Evolutionary conservation across 495 filamentous ascomycete species (phyloP).

Genomic region (Neurospora sp.): DNA sequence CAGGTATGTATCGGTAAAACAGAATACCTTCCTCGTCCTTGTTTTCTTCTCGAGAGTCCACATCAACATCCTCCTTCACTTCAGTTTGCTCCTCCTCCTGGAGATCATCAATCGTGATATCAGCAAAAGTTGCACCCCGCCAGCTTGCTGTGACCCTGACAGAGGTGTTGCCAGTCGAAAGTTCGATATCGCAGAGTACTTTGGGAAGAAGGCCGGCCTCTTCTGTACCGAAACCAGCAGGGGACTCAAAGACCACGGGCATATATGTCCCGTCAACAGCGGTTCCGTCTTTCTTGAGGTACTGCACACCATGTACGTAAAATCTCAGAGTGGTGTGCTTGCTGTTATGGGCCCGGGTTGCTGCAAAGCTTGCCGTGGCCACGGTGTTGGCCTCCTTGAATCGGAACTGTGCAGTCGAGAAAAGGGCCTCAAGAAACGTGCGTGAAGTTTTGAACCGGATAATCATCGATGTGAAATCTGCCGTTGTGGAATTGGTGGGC

Average conservation of each 20-base stretch:
- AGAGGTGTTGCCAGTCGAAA: constrained; percentile 27
- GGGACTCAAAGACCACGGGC: constrained; percentile 43
- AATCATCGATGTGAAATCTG: constrained; percentile 39
- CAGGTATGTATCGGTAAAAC: constrained; percentile 38
- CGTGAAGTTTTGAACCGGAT: constrained; percentile 49
- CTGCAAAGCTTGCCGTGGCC: constrained; percentile 39
- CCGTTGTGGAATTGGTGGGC: constrained; percentile 5
- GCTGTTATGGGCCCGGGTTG: constrained; percentile 39
- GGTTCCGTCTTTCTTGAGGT: constrained; percentile 38
- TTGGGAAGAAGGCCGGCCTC: constrained; percentile 48
- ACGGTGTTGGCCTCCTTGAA: constrained; percentile 41
- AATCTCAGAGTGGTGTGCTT: constrained; percentile 37
- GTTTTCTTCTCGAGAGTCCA: constrained; percentile 1
- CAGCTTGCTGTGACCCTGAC: constrained; percentile 34
- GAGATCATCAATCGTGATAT: constrained; percentile 32
- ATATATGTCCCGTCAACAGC: constrained; percentile 41
- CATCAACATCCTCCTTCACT: constrained; percentile 10
- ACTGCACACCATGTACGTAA: constrained; percentile 49
- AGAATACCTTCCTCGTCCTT: constrained; percentile 31
- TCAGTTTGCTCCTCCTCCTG: constrained; percentile 21
- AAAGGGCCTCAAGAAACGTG: constrained; percentile 47
- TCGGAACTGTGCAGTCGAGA: constrained; percentile 31
- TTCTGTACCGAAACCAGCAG: constrained; percentile 44
- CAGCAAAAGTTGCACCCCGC: constrained; percentile 36
- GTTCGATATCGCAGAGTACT: constrained; percentile 38